These are phyloP conservation scores for Entonaema liquescens DNA, from an alignment of 495 filamentous ascomycete genomes.

Conservation along the genomic window DNA sequence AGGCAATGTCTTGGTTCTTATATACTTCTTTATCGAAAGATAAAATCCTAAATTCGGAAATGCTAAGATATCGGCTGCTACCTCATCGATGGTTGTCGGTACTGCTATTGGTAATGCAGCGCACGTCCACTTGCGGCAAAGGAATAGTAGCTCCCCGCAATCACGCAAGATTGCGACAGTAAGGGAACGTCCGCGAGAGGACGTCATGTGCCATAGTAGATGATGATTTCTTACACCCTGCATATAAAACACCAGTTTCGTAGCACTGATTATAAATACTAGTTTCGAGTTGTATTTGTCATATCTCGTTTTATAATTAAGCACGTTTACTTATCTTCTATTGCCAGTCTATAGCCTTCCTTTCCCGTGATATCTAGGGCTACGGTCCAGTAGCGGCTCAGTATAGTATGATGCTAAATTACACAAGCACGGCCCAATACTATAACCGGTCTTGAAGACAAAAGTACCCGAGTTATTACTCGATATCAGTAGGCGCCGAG, in stretches of 20 bases:
- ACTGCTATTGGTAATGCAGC: conserved; percentile 12
- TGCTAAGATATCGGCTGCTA: not conserved
- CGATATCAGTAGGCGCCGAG: not conserved
- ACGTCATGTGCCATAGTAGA: conserved; percentile 25
- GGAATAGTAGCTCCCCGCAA: conserved; percentile 35
- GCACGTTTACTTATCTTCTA: not conserved
- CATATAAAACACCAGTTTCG: conserved; percentile 15
- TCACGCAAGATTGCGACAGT: conserved; percentile 36
- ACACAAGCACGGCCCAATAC: conserved; percentile 8
- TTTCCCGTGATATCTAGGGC: not conserved
- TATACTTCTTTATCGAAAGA: conserved; percentile 19
- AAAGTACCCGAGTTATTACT: not conserved
- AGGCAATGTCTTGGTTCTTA: conserved; percentile 10
- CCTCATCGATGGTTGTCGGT: conserved; percentile 31
- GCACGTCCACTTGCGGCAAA: conserved; percentile 13
- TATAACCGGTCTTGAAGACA: conserved; percentile 3
- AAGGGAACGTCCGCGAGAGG: conserved; percentile 12
- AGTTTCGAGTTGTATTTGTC: conserved; percentile 31
- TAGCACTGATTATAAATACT: conserved; percentile 37
- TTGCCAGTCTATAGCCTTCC: not conserved
- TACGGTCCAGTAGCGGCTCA: not conserved
- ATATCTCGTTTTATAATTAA: conserved; percentile 3
- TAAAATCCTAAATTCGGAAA: not conserved
- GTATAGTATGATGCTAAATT: not conserved
- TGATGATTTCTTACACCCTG: conserved; percentile 17